Percentiles rank a stretch among this genome's conserved stretches.
Evolutionary conservation across 2,329 filamentous ascomycete species (phyloP).

Genomic region (Davidsoniella australis): DNA sequence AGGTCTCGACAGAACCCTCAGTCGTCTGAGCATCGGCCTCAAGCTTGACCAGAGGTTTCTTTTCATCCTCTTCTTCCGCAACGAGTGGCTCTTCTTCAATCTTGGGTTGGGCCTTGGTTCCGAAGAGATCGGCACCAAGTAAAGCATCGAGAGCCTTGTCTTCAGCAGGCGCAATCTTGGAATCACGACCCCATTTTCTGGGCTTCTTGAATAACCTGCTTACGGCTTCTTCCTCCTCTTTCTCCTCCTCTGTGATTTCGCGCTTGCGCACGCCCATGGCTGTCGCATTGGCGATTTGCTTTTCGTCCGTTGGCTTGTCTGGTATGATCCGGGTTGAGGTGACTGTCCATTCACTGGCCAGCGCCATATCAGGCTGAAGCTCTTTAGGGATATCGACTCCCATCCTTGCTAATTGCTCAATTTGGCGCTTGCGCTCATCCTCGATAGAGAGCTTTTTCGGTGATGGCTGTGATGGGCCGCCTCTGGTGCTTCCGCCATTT

Average conservation of each 20-base stretch:
- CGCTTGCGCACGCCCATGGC: constrained; percentile 46
- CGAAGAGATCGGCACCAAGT: constrained; percentile 24
- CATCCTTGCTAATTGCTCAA: constrained; percentile 74
- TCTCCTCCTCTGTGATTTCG: constrained; percentile 39
- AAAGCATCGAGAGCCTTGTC: constrained; percentile 47
- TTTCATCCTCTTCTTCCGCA: constrained; percentile 9
- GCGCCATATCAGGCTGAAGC: constrained; percentile 62
- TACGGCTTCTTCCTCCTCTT: constrained; percentile 42
- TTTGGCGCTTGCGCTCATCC: constrained; percentile 62
- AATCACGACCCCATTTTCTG: constrained; percentile 35
- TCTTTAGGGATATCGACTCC: constrained; percentile 72
- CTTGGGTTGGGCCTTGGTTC: constrained; percentile 1
- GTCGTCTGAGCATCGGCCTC: too few relatives aligned
- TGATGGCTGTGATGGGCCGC: constrained; percentile 6
- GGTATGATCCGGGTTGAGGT: constrained; percentile 44
- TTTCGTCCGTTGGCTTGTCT: constrained; percentile 20
- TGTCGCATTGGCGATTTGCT: constrained; percentile 25
- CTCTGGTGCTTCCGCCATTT: background rate
- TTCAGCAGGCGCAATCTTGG: constrained; percentile 29
- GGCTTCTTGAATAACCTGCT: constrained; percentile 43
- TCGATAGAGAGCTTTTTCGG: constrained; percentile 24
- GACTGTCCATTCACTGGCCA: constrained; percentile 77
- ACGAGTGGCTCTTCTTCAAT: constrained; percentile 17
- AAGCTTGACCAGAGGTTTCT: background rate
- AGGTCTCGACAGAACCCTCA: too few relatives aligned